Base-by-base conservation (phyloP, 441 rosid species). In the Jatropha podagrica region DNA sequence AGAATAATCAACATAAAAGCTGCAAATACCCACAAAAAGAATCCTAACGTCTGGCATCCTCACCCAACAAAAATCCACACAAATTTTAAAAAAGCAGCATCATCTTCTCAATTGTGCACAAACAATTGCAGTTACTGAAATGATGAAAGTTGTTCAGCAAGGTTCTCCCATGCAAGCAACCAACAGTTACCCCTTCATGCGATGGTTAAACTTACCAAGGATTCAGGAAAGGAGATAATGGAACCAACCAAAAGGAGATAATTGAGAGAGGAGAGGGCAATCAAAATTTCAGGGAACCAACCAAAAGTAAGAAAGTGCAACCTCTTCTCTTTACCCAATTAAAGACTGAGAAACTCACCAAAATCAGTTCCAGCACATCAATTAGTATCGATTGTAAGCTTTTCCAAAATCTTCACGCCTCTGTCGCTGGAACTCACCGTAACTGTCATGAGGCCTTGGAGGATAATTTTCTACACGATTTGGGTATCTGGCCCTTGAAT, bases 351-450 rank as follows among this genome's bases (percentile, higher is more conserved):
- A 78, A 84, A 89, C 97, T 95, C 86, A 91, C 97, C 98, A 71
- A 81, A 77, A 71, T 59, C 77, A 78, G 65, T 69, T 77, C 78
- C 65, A 68, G 75, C 42, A 76, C 14, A 77, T 62, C 73, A 79
- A 71, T 68, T 85, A 95, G 81, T 90, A 93, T 52, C 91, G 95
- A 69, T 87, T 85, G 88, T 92, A 95, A 66, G 83, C 76, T 86
- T 90, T 95, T 76, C 94, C 94, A 85, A 87, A 96, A 79, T 87
- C 92, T 72, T 89, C 97, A 37, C 87, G 94, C 80, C 94, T 92
- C 82, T 86, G 97, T 64, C 85, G 93, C 77, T 92, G 95, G 81
- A 92, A 91, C 76, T 88, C 97, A 73, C 88, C 88, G 64, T 77
- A 91, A 76, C 81, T 82, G 73, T 89, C 92, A 74, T 90, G 92